Percentiles rank a stretch among this genome's conserved stretches.
Evolutionary conservation across 306 rosid genomes (phyloP).

Genomic region (Cicer cuneatum): DNA sequence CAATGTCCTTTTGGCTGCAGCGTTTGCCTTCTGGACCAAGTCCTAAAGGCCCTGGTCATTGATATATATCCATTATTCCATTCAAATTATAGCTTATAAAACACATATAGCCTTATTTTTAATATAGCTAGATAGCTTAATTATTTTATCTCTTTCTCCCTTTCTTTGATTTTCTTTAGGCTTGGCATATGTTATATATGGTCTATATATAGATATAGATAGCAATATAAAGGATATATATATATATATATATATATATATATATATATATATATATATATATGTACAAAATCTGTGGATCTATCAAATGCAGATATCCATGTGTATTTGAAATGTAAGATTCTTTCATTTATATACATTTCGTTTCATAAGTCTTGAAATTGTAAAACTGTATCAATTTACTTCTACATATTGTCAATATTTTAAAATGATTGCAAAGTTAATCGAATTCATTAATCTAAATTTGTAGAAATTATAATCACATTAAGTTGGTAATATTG

Average conservation of each 20-base stretch:
- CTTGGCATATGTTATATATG: background rate
- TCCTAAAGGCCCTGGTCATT: slow-evolving; percentile 64
- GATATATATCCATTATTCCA: background rate
- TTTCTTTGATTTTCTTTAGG: background rate
- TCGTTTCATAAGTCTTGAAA: background rate
- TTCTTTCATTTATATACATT: slow-evolving; percentile 23
- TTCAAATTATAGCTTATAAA: slow-evolving; percentile 7
- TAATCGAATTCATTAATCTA: too few species aligned
- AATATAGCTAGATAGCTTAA: slow-evolving; percentile 2
- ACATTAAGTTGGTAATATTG: too few species aligned
- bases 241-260: too few species aligned
- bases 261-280: too few species aligned
- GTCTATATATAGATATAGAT: slow-evolving; percentile 1
- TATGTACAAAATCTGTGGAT: slow-evolving; percentile 11
- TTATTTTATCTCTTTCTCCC: background rate
- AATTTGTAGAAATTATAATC: too few species aligned
- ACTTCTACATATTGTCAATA: too few species aligned
- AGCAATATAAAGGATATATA: background rate
- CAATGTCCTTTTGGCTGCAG: slow-evolving; percentile 54
- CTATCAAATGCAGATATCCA: slow-evolving; percentile 29
- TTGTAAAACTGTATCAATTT: too few species aligned
- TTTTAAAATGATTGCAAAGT: too few species aligned
- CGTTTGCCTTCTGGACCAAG: slow-evolving; percentile 68
- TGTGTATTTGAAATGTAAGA: slow-evolving; percentile 28
- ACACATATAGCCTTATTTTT: background rate